Evolutionary conservation across 192 early-diverging fungal genomes (phyloP).

Genomic region (Dissophora ornata): DNA sequence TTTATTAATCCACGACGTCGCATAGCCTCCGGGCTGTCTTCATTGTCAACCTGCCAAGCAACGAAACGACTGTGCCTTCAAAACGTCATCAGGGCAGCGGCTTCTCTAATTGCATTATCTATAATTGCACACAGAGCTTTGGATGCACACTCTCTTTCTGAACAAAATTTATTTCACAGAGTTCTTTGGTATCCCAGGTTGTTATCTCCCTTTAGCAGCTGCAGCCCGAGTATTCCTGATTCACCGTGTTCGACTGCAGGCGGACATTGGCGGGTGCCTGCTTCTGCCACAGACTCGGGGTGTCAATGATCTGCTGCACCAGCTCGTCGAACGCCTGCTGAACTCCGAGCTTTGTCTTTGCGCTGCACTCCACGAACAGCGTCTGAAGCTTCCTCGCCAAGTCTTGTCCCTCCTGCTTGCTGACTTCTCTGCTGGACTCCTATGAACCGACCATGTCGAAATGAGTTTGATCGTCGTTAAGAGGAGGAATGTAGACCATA

Average conservation of each 20-base stretch:
- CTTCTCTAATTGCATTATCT: not conserved
- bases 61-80: not conserved
- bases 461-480: too few species aligned
- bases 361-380: constrained; percentile 95
- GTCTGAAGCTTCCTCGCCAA: constrained; percentile 91
- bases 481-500: too few species aligned
- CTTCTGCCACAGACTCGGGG: constrained; percentile 51
- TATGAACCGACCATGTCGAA: constrained; percentile 18
- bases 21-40: too few species aligned
- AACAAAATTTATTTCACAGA: not conserved
- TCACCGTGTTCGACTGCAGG: constrained; percentile 27
- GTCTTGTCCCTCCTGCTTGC: constrained; percentile 89
- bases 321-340: constrained; percentile 95
- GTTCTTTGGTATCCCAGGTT: too few species aligned
- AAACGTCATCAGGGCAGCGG: not conserved
- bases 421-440: constrained; percentile 76
- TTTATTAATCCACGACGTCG: too few species aligned
- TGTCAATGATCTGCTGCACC: constrained; percentile 82
- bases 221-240: constrained; percentile 34
- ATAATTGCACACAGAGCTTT: not conserved
- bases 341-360: constrained; percentile 93
- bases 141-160: too few species aligned
- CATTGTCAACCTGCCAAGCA: too few species aligned
- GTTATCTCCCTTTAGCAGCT: constrained; percentile 17
- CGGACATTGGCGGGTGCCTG: constrained; percentile 44